Evolutionary conservation across 2,329 filamentous ascomycete genomes (phyloP), one percentile per base, ranked within the genome.

Genomic region (Fusarium xylarioides): DNA sequence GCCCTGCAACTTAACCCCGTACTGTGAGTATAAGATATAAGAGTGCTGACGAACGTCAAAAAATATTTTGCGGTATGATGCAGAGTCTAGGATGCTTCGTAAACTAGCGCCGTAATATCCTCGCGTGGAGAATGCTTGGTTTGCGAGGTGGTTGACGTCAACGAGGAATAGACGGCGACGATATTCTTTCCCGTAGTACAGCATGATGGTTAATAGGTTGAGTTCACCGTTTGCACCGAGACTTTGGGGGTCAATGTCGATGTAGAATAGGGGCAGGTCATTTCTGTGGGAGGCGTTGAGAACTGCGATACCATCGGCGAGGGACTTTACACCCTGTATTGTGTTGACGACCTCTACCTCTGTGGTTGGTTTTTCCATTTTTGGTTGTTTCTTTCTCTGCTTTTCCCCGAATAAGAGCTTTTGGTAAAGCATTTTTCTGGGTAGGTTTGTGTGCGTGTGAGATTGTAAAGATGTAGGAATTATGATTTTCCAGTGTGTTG

Each of bases 391-490:
- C 3, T 23, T 23, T 32, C 3, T 9, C n/a, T 5, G 2, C 4
- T 19, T 35, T 10, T 14, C 23, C 2, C 1, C 15, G 1, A 19
- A 15, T 2, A 26, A 2, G 4, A 19, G 0, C 0, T 21, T 23
- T 14, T 23, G 10, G 7, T 34, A 23, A 14, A 4, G 8, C 8
- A 14, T 2, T 18, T 7, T 3, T 6, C 6, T 34, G 11, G 4
- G 8, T n/a, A 11, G 15, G 21, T n/a, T n/a, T 14, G 19, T 23
- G 0, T 7, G 11, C 14, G 4, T 15, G 9, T 7, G 43, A 15
- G 8, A 18, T 11, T 5, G 2, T 3, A 7, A 50, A 34, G 6
- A 16, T 34, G 16, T 32, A 19, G 11, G 9, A 11, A n/a, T n/a
- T n/a, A n/a, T n/a, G n/a, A n/a, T n/a, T n/a, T n/a, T n/a, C n/a